Evolutionary conservation across 2,329 filamentous ascomycete genomes (phyloP), one percentile per base, ranked within the genome.

Genomic region (Fusarium sp.): DNA sequence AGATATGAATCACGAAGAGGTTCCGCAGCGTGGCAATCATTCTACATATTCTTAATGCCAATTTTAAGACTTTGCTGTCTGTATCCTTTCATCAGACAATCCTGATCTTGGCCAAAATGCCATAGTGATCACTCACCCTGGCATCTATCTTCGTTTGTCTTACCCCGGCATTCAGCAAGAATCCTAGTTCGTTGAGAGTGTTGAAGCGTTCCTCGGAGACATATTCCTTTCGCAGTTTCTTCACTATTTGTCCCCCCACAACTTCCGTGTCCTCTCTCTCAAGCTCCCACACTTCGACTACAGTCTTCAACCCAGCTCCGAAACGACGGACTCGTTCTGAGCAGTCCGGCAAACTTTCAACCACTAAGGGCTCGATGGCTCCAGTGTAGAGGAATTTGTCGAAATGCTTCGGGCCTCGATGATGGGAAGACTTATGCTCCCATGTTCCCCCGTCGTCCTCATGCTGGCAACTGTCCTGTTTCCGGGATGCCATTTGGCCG

Each of bases 311-410:
- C 14, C 52, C 59, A 11, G 56, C 35, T 1, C 64, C 64, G 33
- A 67, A 38, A 10, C n/a, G 22, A 32, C n/a, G 35, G 6, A 63
- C 6, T 12, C 6, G 38, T 4, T 30, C 15, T 14, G 27, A 30
- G 10, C 25, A 6, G 7, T 27, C 37, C 20, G 38, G 32, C 6
- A 27, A 25, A 9, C 38, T 30, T n/a, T 8, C n/a, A 4, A 56
- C 10, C 5, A 12, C 25, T 2, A 70, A 52, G 10, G 38, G 11
- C 15, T 63, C 63, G 2, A 67, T 25, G 1, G 33, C 22, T 3
- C 52, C 63, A 3, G 52, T 38, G 17, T 69, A 69, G 17, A 69
- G 33, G 15, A 69, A 69, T 27, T 66, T 69, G 17, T 69, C 67
- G 27, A 69, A 35, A 2, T 52, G 63, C 20, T 32, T 58, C 11